Percentiles rank a stretch among this genome's conserved stretches.
These are phyloP conservation scores for Aureobasidium sp. DNA, from an alignment of 2,329 filamentous ascomycete genomes.

Conservation along the genomic window DNA sequence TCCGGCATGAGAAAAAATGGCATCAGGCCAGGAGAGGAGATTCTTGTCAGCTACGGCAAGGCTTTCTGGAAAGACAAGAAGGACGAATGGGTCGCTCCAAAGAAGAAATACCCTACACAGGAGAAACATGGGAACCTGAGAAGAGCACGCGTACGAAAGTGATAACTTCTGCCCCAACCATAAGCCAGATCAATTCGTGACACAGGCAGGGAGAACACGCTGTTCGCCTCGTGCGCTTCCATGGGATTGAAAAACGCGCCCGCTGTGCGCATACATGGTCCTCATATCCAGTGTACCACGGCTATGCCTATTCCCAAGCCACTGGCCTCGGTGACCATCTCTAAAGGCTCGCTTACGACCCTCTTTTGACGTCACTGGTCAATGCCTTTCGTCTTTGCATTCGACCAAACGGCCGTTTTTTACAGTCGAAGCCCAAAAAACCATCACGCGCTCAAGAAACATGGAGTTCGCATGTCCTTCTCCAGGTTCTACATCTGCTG, in stretches of 20 bases:
- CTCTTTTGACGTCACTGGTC: not conserved
- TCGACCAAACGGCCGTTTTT: not conserved
- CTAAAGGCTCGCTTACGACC: not conserved
- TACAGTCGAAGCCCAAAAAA: not conserved
- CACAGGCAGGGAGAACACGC: not conserved
- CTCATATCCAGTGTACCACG: not conserved
- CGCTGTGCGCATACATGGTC: not conserved
- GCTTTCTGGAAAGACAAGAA: conserved; percentile 34
- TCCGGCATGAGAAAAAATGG: conserved; percentile 38
- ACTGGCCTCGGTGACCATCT: not conserved
- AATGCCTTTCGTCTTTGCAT: not conserved
- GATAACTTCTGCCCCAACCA: not conserved
- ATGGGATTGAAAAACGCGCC: not conserved
- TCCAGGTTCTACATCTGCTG: not conserved
- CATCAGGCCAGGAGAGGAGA: conserved; percentile 40
- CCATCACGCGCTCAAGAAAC: not conserved
- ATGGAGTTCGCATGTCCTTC: not conserved
- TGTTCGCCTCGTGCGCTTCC: not conserved
- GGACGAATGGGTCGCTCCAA: not conserved
- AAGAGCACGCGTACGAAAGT: not conserved
- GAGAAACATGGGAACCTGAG: not conserved
- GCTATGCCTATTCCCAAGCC: not conserved
- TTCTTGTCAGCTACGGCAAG: conserved; percentile 47
- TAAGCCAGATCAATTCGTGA: not conserved
- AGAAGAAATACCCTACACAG: not conserved